Conservation (phyloP, 2,329 filamentous ascomycete genomes). For the Pezicula carpinea region DNA sequence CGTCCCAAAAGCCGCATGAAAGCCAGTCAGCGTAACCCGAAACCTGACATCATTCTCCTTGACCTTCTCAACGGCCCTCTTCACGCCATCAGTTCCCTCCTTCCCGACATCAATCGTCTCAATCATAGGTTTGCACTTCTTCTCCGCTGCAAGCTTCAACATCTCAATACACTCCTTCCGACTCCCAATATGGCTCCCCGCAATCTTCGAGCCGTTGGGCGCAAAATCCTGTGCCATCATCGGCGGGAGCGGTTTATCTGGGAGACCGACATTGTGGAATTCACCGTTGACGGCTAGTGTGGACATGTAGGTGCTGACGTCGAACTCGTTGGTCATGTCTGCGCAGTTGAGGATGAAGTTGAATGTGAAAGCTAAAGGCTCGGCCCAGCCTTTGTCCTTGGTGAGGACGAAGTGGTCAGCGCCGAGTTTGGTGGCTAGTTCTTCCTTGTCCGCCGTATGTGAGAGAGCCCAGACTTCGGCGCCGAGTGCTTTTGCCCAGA, state of each 20-base stretch:
- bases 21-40: slow-evolving; percentile 65
- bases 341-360: slow-evolving; percentile 48
- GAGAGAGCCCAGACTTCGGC: slow-evolving; percentile 64
- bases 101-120: slow-evolving; percentile 42
- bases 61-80: slow-evolving; percentile 64
- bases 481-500: slow-evolving; percentile 66
- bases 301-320: slow-evolving; percentile 46
- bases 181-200: slow-evolving; percentile 56
- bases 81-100: slow-evolving; percentile 61
- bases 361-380: slow-evolving; percentile 44
- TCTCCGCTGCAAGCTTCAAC: slow-evolving; percentile 54
- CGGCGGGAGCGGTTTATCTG: slow-evolving; percentile 43
- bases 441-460: slow-evolving; percentile 51
- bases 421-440: slow-evolving; percentile 55
- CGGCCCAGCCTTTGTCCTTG: slow-evolving; percentile 52
- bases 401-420: slow-evolving; percentile 50
- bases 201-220: slow-evolving; percentile 24
- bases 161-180: slow-evolving; percentile 54
- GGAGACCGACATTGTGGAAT: slow-evolving; percentile 55
- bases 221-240: slow-evolving; percentile 38
- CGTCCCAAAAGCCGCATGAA: slow-evolving; percentile 57
- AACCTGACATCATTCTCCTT: slow-evolving; percentile 69
- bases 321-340: slow-evolving; percentile 48
- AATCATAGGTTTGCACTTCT: slow-evolving; percentile 49
- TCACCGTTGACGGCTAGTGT: slow-evolving; percentile 47